These are phyloP conservation scores for Ambrosiella beaveri DNA, from an alignment of 2,329 filamentous ascomycete genomes.

Conservation along the genomic window DNA sequence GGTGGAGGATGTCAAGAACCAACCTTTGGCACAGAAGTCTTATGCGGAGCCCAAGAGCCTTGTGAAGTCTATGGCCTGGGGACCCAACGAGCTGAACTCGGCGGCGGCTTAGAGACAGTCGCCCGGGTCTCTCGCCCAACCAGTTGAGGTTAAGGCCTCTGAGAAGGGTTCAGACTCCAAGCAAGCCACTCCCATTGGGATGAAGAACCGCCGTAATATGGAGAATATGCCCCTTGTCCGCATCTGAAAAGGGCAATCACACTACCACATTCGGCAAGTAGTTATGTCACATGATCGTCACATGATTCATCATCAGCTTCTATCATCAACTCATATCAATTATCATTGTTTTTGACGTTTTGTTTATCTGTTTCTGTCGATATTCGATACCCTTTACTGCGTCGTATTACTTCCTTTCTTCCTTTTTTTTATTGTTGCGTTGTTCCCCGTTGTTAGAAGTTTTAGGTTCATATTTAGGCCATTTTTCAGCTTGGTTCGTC, in stretches of 20 bases:
- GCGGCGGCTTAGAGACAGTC: constrained; percentile 3
- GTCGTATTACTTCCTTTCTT: background rate
- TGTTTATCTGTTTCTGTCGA: background rate
- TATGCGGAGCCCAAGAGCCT: constrained; percentile 6
- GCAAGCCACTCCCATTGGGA: constrained; percentile 6
- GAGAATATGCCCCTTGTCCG: constrained; percentile 10
- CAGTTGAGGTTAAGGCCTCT: constrained; percentile 2
- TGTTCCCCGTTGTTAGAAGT: too few species aligned
- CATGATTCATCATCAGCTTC: background rate
- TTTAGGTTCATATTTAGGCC: background rate
- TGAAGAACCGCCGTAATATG: constrained; percentile 11
- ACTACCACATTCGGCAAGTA: background rate
- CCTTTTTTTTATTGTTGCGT: background rate
- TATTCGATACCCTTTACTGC: background rate
- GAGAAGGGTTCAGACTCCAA: constrained; percentile 10
- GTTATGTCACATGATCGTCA: too few species aligned
- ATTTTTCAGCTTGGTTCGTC: constrained; percentile 3
- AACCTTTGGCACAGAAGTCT: constrained; percentile 6
- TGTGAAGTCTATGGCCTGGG: constrained; percentile 7
- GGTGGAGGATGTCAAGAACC: constrained; percentile 8
- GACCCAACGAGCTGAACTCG: background rate
- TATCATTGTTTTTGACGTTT: background rate
- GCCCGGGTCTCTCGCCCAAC: constrained; percentile 7
- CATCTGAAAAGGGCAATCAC: background rate
- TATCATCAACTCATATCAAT: background rate